phyloP scores from a whole-genome alignment of 768 basidiomycete species.

The Naganishia vaughanmartiniae region DNA sequence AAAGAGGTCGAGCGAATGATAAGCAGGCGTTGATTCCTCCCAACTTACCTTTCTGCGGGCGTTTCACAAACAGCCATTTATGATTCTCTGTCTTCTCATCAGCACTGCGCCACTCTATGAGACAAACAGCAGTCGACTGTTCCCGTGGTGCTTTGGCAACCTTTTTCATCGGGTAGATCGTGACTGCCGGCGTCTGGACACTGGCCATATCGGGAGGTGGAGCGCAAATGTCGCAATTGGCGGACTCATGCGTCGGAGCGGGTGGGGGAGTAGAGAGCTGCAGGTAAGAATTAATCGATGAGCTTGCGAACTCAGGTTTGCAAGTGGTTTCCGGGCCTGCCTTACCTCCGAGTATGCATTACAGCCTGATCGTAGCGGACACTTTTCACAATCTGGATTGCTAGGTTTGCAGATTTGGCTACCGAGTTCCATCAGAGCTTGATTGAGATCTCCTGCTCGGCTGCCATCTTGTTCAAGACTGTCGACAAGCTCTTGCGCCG shows the following conservation, averaged over 20 bases:
- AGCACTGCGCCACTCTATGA: conserved; percentile 68
- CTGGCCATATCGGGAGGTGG: conserved; percentile 19
- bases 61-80: conserved; percentile 68
- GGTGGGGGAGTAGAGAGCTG: conserved; percentile 3
- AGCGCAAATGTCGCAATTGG: conserved; percentile 39
- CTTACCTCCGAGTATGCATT: conserved; percentile 59
- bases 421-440: conserved; percentile 86
- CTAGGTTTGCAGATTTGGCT: conserved; percentile 87
- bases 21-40: neutral
- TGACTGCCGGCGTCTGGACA: conserved; percentile 56
- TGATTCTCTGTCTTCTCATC: conserved; percentile 49
- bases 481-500: conserved; percentile 68
- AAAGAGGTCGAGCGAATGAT: conserved; percentile 1
- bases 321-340: too few relatives aligned
- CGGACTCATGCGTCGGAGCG: conserved; percentile 10
- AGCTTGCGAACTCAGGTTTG: too few relatives aligned
- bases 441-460: conserved; percentile 74
- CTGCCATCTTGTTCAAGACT: conserved; percentile 42
- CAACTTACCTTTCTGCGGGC: conserved; percentile 72
- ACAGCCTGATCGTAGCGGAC: conserved; percentile 71
- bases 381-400: conserved; percentile 69
- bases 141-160: conserved; percentile 77
- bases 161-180: conserved; percentile 80
- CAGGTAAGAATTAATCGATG: neutral
- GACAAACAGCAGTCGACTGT: conserved; percentile 78